Percentiles rank a stretch among this genome's conserved stretches.
Conservation (phyloP, 352 stramenopile genomes). For the Pythium brachiatum region DNA sequence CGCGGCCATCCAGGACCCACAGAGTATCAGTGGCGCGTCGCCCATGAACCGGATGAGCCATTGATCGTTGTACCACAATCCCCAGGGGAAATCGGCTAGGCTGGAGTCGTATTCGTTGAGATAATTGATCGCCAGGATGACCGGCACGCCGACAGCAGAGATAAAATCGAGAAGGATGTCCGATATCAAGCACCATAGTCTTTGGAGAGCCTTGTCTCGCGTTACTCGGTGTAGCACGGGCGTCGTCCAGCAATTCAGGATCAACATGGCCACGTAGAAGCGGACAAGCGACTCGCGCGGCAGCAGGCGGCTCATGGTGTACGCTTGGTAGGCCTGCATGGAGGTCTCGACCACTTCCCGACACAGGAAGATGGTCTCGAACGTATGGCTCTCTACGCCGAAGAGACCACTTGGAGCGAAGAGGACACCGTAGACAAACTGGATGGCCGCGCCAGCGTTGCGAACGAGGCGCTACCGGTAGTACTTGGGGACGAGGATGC, state of each 20-base stretch:
- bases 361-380: slow-evolving; percentile 17
- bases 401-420: slow-evolving; percentile 4
- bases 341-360: slow-evolving; percentile 15
- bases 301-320: slow-evolving; percentile 10
- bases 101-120: not conserved
- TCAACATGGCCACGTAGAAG: slow-evolving; percentile 11
- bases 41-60: slow-evolving; percentile 5
- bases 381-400: slow-evolving; percentile 16
- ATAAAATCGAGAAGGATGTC: slow-evolving; percentile 20
- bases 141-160: slow-evolving; percentile 8
- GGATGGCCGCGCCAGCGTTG: not conserved
- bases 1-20: slow-evolving; percentile 4
- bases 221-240: not conserved
- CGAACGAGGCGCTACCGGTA: not conserved
- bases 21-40: slow-evolving; percentile 8
- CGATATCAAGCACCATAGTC: slow-evolving; percentile 9
- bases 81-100: not conserved
- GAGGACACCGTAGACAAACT: not conserved
- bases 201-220: not conserved
- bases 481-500: not conserved
- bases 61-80: slow-evolving; percentile 7
- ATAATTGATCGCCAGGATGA: slow-evolving; percentile 4
- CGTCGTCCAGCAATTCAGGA: slow-evolving; percentile 22
- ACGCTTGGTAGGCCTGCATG: slow-evolving; percentile 18
- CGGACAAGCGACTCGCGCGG: slow-evolving; percentile 2